phyloP scores from a whole-genome alignment of 768 basidiomycete species.

The Neoboletus brunneissimus region DNA sequence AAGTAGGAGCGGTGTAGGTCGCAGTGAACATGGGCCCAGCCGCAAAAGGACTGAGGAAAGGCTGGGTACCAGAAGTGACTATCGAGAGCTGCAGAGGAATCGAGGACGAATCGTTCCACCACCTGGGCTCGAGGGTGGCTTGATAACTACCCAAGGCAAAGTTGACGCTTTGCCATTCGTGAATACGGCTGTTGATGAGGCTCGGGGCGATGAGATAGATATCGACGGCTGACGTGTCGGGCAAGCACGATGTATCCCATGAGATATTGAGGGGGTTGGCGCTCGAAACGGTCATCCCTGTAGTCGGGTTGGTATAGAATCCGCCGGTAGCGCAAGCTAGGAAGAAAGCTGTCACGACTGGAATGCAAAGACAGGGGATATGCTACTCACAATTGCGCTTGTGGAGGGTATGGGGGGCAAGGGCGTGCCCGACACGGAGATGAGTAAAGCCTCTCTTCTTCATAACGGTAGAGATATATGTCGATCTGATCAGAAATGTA shows the following conservation, averaged over 20 bases:
- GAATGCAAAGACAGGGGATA: background rate
- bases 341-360: background rate
- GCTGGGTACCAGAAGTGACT: constrained; percentile 45
- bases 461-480: constrained; percentile 21
- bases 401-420: constrained; percentile 12
- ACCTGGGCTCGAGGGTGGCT: constrained; percentile 53
- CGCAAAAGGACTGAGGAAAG: constrained; percentile 52
- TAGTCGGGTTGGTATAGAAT: constrained; percentile 58
- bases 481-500: constrained; percentile 5
- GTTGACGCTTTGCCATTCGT: constrained; percentile 56
- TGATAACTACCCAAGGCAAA: constrained; percentile 48
- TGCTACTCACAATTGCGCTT: constrained; percentile 29
- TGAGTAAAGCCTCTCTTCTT: constrained; percentile 28
- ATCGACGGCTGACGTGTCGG: constrained; percentile 47
- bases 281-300: constrained; percentile 45
- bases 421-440: constrained; percentile 24
- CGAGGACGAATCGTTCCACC: constrained; percentile 63
- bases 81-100: constrained; percentile 59
- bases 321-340: constrained; percentile 55
- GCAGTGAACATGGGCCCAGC: constrained; percentile 71
- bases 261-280: constrained; percentile 50
- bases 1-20: constrained; percentile 47
- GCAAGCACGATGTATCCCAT: constrained; percentile 65
- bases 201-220: constrained; percentile 64
- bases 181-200: constrained; percentile 41